Evolutionary conservation across 2,329 filamentous ascomycete genomes (phyloP), one percentile per base, ranked within the genome.

Genomic region (Blastomyces gilchristii): DNA sequence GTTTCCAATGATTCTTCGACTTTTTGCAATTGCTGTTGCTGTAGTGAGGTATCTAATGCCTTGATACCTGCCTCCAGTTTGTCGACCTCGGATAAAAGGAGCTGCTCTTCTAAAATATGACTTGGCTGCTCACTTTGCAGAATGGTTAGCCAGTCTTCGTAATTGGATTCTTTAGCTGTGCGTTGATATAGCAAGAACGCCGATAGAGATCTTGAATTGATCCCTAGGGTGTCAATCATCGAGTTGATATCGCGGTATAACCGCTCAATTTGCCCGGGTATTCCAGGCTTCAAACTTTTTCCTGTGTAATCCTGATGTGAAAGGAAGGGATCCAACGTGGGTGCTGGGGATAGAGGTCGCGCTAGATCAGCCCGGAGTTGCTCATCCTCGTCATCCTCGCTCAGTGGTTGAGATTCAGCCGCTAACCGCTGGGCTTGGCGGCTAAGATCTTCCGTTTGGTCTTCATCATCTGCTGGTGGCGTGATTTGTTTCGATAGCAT

Each of bases 141-240:
- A 28, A 71, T 72, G 12, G 70, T 62, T 9, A 76, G 68, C 75
- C 80, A 82, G 11, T 77, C 76, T 45, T 84, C 78, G 60, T 82
- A 79, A 59, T 79, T 75, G 52, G 80, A 75, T 59, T 85, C 78
- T 12, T 80, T 80, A 12, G 67, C 62, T 4, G 68, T 67, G 63
- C 76, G 68, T 65, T 80, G 76, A 63, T 78, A 76, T 43, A 78
- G 65, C 63, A 92, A 75, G 69, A 83, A 87, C 0, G 81, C 78
- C 25, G 80, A 75, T 52, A 87, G 69, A 8, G 82, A 85, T 18
- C 93, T 83, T 6, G 89, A 85, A 72, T 97, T 97, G 59, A 97
- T 82, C 11, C 93, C 93, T 50, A 97, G 79, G 0, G 90, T 93
- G 69, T 97, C 91, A 53, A 99, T 87, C 94, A 97, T 99, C 14